Percentiles rank a stretch among this genome's conserved stretches.
Evolutionary conservation across 2,329 filamentous ascomycete species (phyloP).

Genomic region (Metarhizium robertsii): DNA sequence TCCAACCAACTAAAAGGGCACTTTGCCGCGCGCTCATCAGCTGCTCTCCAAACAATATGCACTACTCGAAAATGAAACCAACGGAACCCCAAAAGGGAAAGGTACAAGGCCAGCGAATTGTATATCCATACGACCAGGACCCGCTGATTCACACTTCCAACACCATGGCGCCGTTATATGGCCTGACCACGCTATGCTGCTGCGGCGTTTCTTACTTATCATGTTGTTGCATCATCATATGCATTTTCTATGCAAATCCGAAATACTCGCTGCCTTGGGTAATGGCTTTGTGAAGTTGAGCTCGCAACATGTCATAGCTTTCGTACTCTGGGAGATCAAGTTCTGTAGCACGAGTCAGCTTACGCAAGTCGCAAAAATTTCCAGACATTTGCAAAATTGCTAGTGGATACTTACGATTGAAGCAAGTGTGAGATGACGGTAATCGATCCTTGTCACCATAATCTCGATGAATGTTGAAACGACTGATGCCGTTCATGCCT

Average conservation of each 20-base stretch:
- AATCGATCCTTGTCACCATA: conserved; percentile 94
- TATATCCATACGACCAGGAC: not conserved
- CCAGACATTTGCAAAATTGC: not conserved
- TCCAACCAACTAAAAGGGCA: not conserved
- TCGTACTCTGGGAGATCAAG: conserved; percentile 98
- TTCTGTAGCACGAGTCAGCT: conserved; percentile 44
- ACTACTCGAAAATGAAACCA: not conserved
- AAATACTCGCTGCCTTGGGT: conserved; percentile 98
- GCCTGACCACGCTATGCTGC: not conserved
- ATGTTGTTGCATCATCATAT: conserved; percentile 1
- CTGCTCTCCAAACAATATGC: not conserved
- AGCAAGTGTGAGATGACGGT: conserved; percentile 95
- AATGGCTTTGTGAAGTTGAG: conserved; percentile 87
- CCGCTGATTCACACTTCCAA: conserved; percentile 1
- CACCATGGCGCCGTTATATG: conserved; percentile 4
- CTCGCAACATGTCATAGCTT: conserved; percentile 81
- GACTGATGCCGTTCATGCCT: conserved; percentile 96
- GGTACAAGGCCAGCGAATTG: not conserved
- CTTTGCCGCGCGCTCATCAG: not conserved
- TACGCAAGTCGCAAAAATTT: conserved; percentile 14
- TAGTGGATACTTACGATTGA: conserved; percentile 72
- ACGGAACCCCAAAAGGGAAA: not conserved
- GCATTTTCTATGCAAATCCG: conserved; percentile 69
- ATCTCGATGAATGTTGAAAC: conserved; percentile 98
- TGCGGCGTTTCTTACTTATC: not conserved